Evolutionary conservation across 495 filamentous ascomycete species (phyloP), one percentile per base, ranked within the genome.

Genomic region (Aspergillus asperescens): DNA sequence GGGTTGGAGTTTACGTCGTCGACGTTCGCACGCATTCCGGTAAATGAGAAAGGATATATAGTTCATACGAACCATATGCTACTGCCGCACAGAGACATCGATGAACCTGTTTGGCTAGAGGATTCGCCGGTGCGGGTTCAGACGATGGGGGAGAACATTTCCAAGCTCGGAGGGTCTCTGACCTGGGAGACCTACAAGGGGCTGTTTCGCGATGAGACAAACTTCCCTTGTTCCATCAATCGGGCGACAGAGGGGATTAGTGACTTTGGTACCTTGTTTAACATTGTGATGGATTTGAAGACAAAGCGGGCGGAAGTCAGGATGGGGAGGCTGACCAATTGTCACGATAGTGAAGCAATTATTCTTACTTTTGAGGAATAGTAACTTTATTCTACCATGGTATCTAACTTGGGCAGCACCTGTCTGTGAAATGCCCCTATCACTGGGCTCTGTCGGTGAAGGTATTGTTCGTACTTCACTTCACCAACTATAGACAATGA

Each of bases 21-120:
- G 1, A 80, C 81, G 45, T 63, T 82, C 48, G 72, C 74, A 37
- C 65, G 75, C 56, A 55, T 85, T 28, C 23, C 60, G 3, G 71
- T 76, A 59, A 74, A 81, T 57, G 56, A 58, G 1, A 55, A 66
- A 1, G 76, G 74, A 0, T 62, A 75, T 7, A 67, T 87, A 3
- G 72, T 69, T 3, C 85, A 88, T 60, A 77, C 83, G 16, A 88
- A 87, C 57, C 83, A 87, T 51, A 37, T 54, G n/a, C 78, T 81
- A 35, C 44, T 86, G 22, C 63, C 70, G 22, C 68, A 76, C n/a
- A 66, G 65, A 19, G 59, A 69, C 54, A 70, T 78, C 12, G 66
- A 74, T 10, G 78, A 82, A 52, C 74, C 75, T 1, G 60, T 69
- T 1, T 82, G 79, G 77, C 56, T 81, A 9, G 62, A 64, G n/a